These are phyloP conservation scores for Pseudocercospora fuligena DNA, from an alignment of 2,329 filamentous ascomycete genomes.

Conservation along the genomic window DNA sequence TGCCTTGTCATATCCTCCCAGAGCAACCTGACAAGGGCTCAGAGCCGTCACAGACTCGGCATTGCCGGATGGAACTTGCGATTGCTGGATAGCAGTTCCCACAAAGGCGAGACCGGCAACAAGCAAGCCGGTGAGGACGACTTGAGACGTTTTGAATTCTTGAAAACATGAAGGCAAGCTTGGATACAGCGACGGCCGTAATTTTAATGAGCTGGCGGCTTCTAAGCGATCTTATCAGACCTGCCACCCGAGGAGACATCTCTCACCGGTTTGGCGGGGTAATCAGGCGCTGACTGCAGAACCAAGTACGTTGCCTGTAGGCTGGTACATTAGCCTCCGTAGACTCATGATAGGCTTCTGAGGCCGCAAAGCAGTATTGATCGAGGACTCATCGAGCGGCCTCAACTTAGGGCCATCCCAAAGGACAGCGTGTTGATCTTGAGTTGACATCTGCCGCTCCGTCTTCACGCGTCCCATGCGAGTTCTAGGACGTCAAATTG, in stretches of 20 bases:
- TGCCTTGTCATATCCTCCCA: neutral
- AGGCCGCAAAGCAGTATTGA: neutral
- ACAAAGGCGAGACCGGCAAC: neutral
- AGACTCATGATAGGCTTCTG: neutral
- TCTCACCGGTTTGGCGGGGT: neutral
- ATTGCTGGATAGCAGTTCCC: neutral
- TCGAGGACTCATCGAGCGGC: neutral
- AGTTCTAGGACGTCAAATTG: neutral
- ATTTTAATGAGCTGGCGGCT: no score
- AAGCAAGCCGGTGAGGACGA: neutral
- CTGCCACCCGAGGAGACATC: no score
- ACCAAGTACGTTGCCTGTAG: neutral
- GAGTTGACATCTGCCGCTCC: neutral
- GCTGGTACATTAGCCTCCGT: neutral
- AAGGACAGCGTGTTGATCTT: neutral
- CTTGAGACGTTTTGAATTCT: neutral
- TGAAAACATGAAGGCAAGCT: neutral
- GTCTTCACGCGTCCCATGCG: neutral
- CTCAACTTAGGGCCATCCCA: neutral
- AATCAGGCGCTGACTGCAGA: neutral
- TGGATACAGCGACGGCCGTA: no score
- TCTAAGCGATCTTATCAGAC: no score
- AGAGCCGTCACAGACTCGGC: neutral
- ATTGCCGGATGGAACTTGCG: neutral
- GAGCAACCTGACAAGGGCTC: neutral